These are phyloP conservation scores for Naematelia aurantialba DNA, from an alignment of 768 basidiomycete species.

Conservation along the genomic window DNA sequence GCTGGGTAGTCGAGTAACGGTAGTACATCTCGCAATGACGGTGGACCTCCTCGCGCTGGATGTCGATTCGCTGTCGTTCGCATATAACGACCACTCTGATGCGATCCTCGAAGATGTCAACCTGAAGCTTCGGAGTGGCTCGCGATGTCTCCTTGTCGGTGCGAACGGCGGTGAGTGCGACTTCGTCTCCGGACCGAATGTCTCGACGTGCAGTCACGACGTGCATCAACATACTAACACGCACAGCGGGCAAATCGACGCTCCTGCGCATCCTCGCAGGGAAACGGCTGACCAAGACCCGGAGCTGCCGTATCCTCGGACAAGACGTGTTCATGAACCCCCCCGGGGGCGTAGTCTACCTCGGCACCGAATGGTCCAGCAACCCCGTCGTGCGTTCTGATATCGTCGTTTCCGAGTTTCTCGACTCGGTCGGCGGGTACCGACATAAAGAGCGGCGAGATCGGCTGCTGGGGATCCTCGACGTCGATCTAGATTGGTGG, in stretches of 20 bases:
- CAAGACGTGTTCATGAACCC: conserved; percentile 86
- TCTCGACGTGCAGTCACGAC: no score
- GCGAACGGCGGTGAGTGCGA: conserved; percentile 92
- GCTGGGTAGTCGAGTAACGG: no score
- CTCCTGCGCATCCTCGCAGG: conserved; percentile 90
- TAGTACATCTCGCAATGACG: not conserved
- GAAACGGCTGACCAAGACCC: conserved; percentile 68
- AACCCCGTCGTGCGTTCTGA: conserved; percentile 94
- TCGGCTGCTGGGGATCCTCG: conserved; percentile 78
- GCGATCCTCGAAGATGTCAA: conserved; percentile 59
- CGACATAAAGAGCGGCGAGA: conserved; percentile 85
- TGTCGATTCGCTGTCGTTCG: not conserved
- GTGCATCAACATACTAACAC: not conserved
- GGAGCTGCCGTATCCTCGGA: conserved; percentile 68
- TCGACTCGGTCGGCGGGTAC: conserved; percentile 97
- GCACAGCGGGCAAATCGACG: conserved; percentile 80
- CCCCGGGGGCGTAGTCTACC: conserved; percentile 72
- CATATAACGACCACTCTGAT: not conserved
- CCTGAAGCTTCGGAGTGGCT: conserved; percentile 67
- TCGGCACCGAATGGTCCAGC: conserved; percentile 97
- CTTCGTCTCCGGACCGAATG: no score
- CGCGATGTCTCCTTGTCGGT: conserved; percentile 80
- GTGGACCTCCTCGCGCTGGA: not conserved
- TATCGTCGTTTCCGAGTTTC: conserved; percentile 84
- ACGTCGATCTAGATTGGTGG: conserved; percentile 81